These are phyloP conservation scores for Chenopodium quinoa DNA, from an alignment of 148 eudicot genomes.

Conservation along the genomic window DNA sequence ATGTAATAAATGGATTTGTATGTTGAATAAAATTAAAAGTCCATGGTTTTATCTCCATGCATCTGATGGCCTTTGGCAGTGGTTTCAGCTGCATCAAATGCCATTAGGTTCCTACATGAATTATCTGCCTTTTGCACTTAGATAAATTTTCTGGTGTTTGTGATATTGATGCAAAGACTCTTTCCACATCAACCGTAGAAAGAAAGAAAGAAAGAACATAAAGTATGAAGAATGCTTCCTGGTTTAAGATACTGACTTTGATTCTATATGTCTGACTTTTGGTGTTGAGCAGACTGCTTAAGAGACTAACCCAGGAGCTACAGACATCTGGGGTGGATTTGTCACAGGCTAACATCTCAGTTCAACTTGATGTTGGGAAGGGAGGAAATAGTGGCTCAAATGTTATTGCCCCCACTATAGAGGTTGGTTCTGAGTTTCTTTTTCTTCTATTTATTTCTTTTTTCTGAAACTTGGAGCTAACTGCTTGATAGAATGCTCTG, in stretches of 20 bases:
- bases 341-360: conserved; percentile 75
- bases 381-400: conserved; percentile 32
- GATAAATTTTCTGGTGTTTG: background rate
- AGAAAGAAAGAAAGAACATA: background rate
- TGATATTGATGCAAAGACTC: background rate
- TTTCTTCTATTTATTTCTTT: background rate
- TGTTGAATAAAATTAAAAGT: background rate
- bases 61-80: background rate
- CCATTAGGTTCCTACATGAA: background rate
- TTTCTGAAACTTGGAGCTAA: background rate
- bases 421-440: conserved; percentile 30
- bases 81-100: background rate
- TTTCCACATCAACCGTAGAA: background rate
- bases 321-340: conserved; percentile 90
- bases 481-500: background rate
- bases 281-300: conserved; percentile 56
- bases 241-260: background rate
- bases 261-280: conserved; percentile 3
- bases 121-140: background rate
- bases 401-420: conserved; percentile 25
- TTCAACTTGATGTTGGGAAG: conserved; percentile 75
- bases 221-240: background rate
- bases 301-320: conserved; percentile 60
- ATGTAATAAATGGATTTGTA: background rate
- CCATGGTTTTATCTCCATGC: background rate